Evolutionary conservation across 805 yeast genomes (phyloP).

Genomic region (Suhomyces tanzawaensis): DNA sequence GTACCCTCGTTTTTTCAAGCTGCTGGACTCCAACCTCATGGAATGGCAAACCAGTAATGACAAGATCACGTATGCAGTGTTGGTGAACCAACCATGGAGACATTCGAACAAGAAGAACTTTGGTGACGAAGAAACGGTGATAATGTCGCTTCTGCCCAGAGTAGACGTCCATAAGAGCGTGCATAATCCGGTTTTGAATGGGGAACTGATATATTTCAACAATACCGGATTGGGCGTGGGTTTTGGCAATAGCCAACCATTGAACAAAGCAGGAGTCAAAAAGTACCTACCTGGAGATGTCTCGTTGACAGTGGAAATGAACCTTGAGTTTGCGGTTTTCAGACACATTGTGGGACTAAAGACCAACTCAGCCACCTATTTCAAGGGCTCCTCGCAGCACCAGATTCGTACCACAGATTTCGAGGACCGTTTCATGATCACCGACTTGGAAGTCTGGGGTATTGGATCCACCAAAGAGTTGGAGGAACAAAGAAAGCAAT

Average conservation of each 20-base stretch:
- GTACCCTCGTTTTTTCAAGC: constrained; percentile 38
- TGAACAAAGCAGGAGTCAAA: constrained; percentile 42
- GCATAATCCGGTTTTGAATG: constrained; percentile 30
- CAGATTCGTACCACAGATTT: constrained; percentile 28
- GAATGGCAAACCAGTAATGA: constrained; percentile 41
- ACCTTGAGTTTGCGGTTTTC: constrained; percentile 78
- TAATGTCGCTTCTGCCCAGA: constrained; percentile 67
- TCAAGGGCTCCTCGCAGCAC: constrained; percentile 22
- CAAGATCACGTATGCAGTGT: constrained; percentile 60
- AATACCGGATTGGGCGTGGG: constrained; percentile 81
- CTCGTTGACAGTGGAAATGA: constrained; percentile 73
- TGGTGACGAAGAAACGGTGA: constrained; percentile 57
- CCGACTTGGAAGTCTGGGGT: constrained; percentile 89
- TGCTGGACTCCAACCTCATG: constrained; percentile 20
- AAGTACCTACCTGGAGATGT: constrained; percentile 70
- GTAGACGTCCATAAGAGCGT: constrained; percentile 48
- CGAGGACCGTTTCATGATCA: constrained; percentile 70
- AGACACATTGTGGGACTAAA: constrained; percentile 56
- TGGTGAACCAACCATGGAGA: constrained; percentile 73
- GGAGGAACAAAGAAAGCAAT: constrained; percentile 67
- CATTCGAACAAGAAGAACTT: constrained; percentile 67
- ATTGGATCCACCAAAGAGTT: constrained; percentile 78
- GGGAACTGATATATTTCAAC: constrained; percentile 58
- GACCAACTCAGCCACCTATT: constrained; percentile 22
- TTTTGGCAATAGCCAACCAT: constrained; percentile 70